These are phyloP conservation scores for Clonostachys solani DNA, from an alignment of 2,329 filamentous ascomycete genomes.

Conservation along the genomic window DNA sequence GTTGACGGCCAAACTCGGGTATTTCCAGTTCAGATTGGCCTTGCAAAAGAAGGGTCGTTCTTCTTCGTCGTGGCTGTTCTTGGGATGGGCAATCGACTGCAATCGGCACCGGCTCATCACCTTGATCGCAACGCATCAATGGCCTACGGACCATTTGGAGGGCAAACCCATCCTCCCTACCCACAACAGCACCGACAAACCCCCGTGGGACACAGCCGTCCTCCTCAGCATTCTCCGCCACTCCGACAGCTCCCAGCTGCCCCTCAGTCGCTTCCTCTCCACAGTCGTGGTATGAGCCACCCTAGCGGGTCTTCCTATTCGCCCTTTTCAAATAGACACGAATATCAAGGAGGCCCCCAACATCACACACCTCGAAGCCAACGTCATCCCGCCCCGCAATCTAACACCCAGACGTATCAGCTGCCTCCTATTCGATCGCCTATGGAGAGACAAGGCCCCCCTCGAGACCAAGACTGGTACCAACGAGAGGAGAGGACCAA, in stretches of 20 bases:
- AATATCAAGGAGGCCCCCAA: constrained; percentile 39
- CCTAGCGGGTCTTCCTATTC: constrained; percentile 37
- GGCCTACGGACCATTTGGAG: constrained; percentile 3
- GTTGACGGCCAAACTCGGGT: constrained; percentile 46
- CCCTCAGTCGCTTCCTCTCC: constrained; percentile 19
- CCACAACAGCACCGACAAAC: no score
- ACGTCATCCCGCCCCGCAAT: constrained; percentile 23
- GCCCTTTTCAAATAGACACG: constrained; percentile 35
- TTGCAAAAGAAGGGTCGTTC: constrained; percentile 57
- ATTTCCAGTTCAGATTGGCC: constrained; percentile 46
- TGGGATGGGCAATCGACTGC: constrained; percentile 24
- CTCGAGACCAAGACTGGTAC: neutral
- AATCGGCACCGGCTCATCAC: constrained; percentile 4
- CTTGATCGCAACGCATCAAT: no score
- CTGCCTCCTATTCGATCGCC: constrained; percentile 43
- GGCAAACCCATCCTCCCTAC: constrained; percentile 19
- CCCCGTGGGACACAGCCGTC: neutral
- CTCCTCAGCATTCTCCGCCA: constrained; percentile 19
- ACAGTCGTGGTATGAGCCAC: constrained; percentile 27
- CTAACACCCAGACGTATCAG: constrained; percentile 31
- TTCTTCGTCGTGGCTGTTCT: constrained; percentile 56
- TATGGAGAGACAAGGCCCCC: constrained; percentile 15
- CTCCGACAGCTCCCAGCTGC: constrained; percentile 14
- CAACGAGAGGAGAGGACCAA: constrained; percentile 43
- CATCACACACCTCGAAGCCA: constrained; percentile 54